A percentile compares a stretch with the other conserved stretches of the same genome.
phyloP scores from a whole-genome alignment of 2,329 filamentous ascomycete species.

The Cladosporium sp. region DNA sequence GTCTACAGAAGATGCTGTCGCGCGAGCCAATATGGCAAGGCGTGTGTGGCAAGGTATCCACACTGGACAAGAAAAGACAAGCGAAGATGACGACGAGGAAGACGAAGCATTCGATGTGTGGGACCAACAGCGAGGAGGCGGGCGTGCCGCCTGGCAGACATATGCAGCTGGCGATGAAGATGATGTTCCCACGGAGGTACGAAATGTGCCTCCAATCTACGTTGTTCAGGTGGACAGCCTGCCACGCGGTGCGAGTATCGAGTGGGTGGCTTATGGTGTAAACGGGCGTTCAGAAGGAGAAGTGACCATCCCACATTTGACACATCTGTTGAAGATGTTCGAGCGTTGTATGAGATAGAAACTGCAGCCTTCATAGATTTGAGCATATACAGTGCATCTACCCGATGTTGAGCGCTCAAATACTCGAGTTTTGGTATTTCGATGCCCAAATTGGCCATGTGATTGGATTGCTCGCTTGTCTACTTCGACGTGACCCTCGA shows the following conservation, averaged over 20 bases:
- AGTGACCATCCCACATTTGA: background rate
- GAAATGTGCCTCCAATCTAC: slow-evolving; percentile 61
- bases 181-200: background rate
- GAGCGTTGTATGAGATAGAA: background rate
- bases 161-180: slow-evolving; percentile 28
- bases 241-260: slow-evolving; percentile 68
- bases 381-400: too few species aligned
- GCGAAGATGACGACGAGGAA: slow-evolving; percentile 38
- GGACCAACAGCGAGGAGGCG: slow-evolving; percentile 52
- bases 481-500: too few species aligned
- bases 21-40: slow-evolving; percentile 33
- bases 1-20: slow-evolving; percentile 19
- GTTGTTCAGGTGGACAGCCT: slow-evolving; percentile 71
- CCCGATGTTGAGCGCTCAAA: too few species aligned
- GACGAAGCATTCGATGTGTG: slow-evolving; percentile 60
- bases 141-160: slow-evolving; percentile 21
- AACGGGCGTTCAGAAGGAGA: background rate
- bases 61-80: slow-evolving; percentile 21
- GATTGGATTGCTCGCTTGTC: too few species aligned
- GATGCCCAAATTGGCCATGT: too few species aligned
- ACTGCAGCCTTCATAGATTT: too few species aligned
- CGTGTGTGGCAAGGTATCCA: slow-evolving; percentile 9
- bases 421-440: too few species aligned
- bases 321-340: slow-evolving; percentile 8
- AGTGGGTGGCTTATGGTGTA: slow-evolving; percentile 58